A percentile compares a stretch with the other conserved stretches of the same genome.
phyloP scores from a whole-genome alignment of 2,329 filamentous ascomycete species.

The Fusarium sarcochroum region DNA sequence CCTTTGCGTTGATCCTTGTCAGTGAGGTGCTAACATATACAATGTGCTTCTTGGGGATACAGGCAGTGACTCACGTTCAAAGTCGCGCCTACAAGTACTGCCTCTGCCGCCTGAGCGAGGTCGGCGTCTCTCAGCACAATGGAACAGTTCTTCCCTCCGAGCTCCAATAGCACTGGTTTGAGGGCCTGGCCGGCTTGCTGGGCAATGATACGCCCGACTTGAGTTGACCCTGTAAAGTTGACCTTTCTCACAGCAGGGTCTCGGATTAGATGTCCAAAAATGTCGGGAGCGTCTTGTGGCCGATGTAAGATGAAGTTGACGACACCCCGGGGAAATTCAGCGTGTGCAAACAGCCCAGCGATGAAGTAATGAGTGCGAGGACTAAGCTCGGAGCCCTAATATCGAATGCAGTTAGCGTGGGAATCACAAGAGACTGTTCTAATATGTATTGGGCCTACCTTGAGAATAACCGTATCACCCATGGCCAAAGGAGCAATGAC shows the following conservation, averaged over 20 bases:
- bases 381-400: neutral
- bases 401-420: neutral
- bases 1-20: accelerated
- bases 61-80: neutral
- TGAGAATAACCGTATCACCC: neutral
- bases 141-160: neutral
- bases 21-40: no score
- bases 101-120: neutral
- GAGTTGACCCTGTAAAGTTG: neutral
- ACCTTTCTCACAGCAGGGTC: neutral
- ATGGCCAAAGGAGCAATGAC: neutral
- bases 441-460: no score
- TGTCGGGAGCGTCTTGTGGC: neutral
- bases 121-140: neutral
- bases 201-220: neutral
- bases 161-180: neutral
- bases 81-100: neutral
- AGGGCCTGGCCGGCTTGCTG: neutral
- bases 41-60: no score
- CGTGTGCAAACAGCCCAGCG: neutral
- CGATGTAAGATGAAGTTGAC: neutral
- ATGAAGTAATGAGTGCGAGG: neutral
- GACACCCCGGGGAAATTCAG: neutral
- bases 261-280: neutral
- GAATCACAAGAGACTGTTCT: no score